A percentile compares a stretch with the other conserved stretches of the same genome.
These are phyloP conservation scores for Leccinum variicolor DNA, from an alignment of 768 basidiomycete species.

Conservation along the genomic window DNA sequence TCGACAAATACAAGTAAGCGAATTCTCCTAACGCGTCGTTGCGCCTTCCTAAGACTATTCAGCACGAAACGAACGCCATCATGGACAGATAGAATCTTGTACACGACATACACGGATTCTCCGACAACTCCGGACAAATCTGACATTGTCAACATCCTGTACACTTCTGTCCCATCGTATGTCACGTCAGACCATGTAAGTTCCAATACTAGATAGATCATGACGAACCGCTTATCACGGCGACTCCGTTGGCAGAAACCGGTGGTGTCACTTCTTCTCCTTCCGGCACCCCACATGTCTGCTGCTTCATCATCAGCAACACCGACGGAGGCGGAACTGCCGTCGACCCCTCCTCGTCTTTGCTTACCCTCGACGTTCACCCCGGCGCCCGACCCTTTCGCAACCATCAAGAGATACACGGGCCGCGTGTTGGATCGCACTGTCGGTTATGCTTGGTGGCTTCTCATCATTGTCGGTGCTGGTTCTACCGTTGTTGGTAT, in stretches of 20 bases:
- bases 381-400: constrained; percentile 52
- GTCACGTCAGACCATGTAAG: constrained; percentile 88
- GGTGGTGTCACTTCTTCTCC: constrained; percentile 66
- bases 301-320: constrained; percentile 13
- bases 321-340: constrained; percentile 24
- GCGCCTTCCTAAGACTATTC: constrained; percentile 1
- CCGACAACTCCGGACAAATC: constrained; percentile 49
- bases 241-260: constrained; percentile 62
- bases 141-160: constrained; percentile 61
- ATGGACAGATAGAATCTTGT: constrained; percentile 93
- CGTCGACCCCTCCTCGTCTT: constrained; percentile 37
- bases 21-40: not conserved
- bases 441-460: constrained; percentile 78
- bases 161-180: constrained; percentile 79
- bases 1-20: constrained; percentile 76
- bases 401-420: constrained; percentile 53
- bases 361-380: constrained; percentile 48
- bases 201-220: not conserved
- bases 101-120: constrained; percentile 69
- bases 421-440: constrained; percentile 71
- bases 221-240: not conserved
- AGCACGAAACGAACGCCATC: constrained; percentile 75
- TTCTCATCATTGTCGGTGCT: constrained; percentile 70
- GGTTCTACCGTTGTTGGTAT: constrained; percentile 69
- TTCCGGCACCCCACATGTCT: constrained; percentile 43